Evolutionary conservation across 2,329 filamentous ascomycete species (phyloP), one percentile per base, ranked within the genome.

Genomic region (Macroventuria anomochaeta): DNA sequence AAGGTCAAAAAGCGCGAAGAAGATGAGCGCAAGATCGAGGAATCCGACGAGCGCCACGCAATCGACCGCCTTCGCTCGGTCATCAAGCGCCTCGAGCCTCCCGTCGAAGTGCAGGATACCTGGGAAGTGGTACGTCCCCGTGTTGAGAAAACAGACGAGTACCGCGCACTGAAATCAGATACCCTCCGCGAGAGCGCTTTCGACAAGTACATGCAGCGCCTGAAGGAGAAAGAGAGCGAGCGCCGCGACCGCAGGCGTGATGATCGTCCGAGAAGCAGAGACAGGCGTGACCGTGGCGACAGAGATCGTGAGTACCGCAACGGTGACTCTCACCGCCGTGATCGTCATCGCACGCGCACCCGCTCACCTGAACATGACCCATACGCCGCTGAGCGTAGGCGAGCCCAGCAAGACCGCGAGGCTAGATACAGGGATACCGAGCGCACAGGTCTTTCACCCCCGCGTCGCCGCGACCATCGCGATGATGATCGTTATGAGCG

Each of bases 381-480:
- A 17, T 99, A 99, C 75, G 95, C 97, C 76, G 95, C 93, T 55
- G 95, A 99, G 72, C 87, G 95, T 62, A 89, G 92, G 68, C 95
- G 93, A 75, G 93, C 93, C 36, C 93, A 95, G 70, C 92, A 93
- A 53, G 93, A 96, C 71, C 88, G 96, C 40, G 96, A 97, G 77
- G 89, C 93, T 62, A 93, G 96, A 66, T 96, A 96, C 77, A 88
- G 91, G 74, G 96, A 95, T 37, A 86, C 83, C 71, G 87, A 87
- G 77, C 86, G 86, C 77, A 89, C 88, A 61, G 79, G 84, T 65
- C 70, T 84, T 60, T 80, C 83, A 63, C 83, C 83, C 13, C 75
- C 78, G 8, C 75, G 75, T 11, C 75, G 78, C 40, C 76, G 79
- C 29, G 74, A 78, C 26, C 70, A 68, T 42, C 71, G 75, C 46